Evolutionary conservation across 1,284 basidiomycete species (phyloP).

Genomic region (Chondrostereum purpureum): DNA sequence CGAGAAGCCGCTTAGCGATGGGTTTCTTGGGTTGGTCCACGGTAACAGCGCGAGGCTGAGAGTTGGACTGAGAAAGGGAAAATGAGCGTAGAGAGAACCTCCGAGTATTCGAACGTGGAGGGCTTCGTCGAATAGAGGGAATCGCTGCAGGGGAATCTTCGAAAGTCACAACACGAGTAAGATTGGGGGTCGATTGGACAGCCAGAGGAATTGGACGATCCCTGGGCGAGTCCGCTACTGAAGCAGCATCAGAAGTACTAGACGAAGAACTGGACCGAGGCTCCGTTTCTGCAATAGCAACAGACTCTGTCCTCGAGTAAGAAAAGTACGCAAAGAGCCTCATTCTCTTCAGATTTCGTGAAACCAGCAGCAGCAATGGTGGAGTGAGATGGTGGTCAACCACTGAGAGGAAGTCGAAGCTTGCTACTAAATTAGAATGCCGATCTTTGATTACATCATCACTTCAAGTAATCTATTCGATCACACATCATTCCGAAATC

Average conservation of each 20-base stretch:
- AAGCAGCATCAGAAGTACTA: too few relatives aligned
- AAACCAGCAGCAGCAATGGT: too few relatives aligned
- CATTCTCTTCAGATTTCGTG: too few relatives aligned
- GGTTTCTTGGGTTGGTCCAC: too few relatives aligned
- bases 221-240: not conserved
- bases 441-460: too few relatives aligned
- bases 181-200: conserved; percentile 1
- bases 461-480: too few relatives aligned
- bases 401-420: too few relatives aligned
- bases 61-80: conserved; percentile 22
- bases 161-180: not conserved
- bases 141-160: too few relatives aligned
- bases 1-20: not conserved
- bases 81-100: conserved; percentile 19
- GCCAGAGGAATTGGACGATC: not conserved
- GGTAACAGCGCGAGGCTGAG: too few relatives aligned
- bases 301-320: not conserved
- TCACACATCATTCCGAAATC: not conserved
- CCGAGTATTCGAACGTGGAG: conserved; percentile 7
- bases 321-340: conserved; percentile 14
- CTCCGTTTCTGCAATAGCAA: not conserved
- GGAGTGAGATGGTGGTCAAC: too few relatives aligned
- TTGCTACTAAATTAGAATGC: too few relatives aligned
- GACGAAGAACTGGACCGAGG: too few relatives aligned
- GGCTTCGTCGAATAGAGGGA: conserved; percentile 7